phyloP scores from a whole-genome alignment of 2,329 filamentous ascomycete genomes.

The Acarospora socialis region DNA sequence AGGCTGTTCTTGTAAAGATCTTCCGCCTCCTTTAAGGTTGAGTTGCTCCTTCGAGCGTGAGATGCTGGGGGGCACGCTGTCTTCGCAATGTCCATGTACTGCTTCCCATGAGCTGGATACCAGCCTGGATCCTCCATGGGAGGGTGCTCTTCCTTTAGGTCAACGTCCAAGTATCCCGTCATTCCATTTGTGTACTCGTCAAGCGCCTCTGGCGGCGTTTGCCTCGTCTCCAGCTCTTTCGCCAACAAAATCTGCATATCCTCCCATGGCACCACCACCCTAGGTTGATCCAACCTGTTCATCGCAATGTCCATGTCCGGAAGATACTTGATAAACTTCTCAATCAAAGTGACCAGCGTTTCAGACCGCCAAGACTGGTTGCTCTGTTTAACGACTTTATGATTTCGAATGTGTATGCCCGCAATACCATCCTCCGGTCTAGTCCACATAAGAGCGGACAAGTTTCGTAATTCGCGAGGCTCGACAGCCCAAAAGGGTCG shows the following conservation, averaged over 20 bases:
- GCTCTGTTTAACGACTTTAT: constrained; percentile 23
- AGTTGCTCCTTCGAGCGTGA: constrained; percentile 38
- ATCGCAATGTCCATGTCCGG: constrained; percentile 55
- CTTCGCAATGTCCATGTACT: constrained; percentile 46
- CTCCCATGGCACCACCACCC: constrained; percentile 46
- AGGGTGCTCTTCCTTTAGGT: constrained; percentile 11
- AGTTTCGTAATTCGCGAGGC: constrained; percentile 20
- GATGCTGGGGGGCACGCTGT: constrained; percentile 44
- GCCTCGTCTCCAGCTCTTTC: constrained; percentile 32
- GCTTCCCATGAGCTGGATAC: constrained; percentile 29
- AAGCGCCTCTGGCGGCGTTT: constrained; percentile 29
- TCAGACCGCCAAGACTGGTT: constrained; percentile 28
- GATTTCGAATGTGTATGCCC: constrained; percentile 22
- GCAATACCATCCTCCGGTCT: constrained; percentile 18
- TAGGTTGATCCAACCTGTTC: constrained; percentile 49
- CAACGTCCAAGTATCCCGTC: constrained; percentile 14
- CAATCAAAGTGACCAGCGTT: constrained; percentile 31
- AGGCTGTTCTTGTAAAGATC: constrained; percentile 33
- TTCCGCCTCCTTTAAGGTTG: constrained; percentile 32
- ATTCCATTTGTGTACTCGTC: constrained; percentile 32
- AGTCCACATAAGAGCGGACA: constrained; percentile 22
- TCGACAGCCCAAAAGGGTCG: constrained; percentile 25
- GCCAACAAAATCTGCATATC: constrained; percentile 38
- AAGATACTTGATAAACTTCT: constrained; percentile 38
- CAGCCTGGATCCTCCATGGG: constrained; percentile 31